These are phyloP conservation scores for Solanum okadae DNA, from an alignment of 257 asterid species.

Conservation along the genomic window DNA sequence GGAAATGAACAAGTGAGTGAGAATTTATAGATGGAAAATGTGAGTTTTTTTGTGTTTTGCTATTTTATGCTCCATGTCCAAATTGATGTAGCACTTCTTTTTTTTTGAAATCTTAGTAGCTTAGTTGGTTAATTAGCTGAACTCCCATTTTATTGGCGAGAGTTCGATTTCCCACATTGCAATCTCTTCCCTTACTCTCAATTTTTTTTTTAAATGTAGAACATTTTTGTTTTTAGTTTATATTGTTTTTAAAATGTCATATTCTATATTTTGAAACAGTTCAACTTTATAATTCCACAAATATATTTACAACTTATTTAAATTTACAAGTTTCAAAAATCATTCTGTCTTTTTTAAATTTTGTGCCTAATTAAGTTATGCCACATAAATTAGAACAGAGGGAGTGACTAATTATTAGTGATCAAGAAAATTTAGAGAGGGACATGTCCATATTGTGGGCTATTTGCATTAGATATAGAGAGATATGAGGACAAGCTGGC, in stretches of 20 bases:
- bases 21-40: background rate
- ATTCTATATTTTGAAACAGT: background rate
- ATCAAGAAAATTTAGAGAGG: background rate
- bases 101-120: too few species aligned
- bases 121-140: too few species aligned
- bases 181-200: too few species aligned
- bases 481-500: background rate
- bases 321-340: background rate
- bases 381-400: background rate
- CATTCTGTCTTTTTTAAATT: too few species aligned
- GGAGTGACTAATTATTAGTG: background rate
- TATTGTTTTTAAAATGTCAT: too few species aligned
- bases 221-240: too few species aligned
- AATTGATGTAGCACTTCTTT: background rate
- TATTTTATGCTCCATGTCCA: background rate
- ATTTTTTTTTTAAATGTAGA: too few species aligned
- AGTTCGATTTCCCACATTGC: too few species aligned
- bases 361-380: background rate
- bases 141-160: too few species aligned
- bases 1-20: background rate
- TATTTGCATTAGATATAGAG: background rate
- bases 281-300: too few species aligned
- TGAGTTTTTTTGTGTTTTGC: background rate
- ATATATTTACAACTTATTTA: too few species aligned
- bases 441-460: background rate